A percentile compares a stretch with the other conserved stretches of the same genome.
These are phyloP conservation scores for Fusarium bulbicola DNA, from an alignment of 2,329 filamentous ascomycete genomes.

Conservation along the genomic window DNA sequence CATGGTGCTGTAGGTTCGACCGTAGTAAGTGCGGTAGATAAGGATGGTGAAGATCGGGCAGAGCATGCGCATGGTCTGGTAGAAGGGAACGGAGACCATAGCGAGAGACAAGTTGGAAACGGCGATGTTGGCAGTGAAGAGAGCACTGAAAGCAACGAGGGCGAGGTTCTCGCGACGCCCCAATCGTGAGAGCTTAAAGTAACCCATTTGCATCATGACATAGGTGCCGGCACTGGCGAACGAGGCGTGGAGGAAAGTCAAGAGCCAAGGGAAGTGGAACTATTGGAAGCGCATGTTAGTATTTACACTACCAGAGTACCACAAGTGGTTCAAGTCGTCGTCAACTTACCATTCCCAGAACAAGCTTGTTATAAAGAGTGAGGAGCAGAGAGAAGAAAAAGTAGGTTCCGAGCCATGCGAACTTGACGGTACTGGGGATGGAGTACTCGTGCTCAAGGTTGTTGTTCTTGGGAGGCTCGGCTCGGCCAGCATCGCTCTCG, in stretches of 20 bases:
- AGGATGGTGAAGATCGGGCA: slow-evolving; percentile 69
- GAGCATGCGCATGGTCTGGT: slow-evolving; percentile 70
- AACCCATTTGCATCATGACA: slow-evolving; percentile 59
- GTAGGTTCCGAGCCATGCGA: slow-evolving; percentile 61
- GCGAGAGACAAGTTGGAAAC: slow-evolving; percentile 70
- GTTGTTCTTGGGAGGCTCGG: slow-evolving; percentile 43
- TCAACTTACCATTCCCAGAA: slow-evolving; percentile 58
- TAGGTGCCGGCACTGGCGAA: slow-evolving; percentile 66
- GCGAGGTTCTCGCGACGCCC: slow-evolving; percentile 62
- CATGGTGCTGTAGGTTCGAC: slow-evolving; percentile 61
- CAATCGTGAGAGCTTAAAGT: slow-evolving; percentile 63
- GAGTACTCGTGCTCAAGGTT: slow-evolving; percentile 57
- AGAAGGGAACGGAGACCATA: slow-evolving; percentile 72
- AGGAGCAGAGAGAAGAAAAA: slow-evolving; percentile 59
- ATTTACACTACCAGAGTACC: neutral
- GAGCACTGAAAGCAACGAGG: slow-evolving; percentile 66
- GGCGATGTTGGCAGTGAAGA: slow-evolving; percentile 72
- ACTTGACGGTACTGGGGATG: slow-evolving; percentile 56
- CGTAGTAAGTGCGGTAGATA: slow-evolving; percentile 66
- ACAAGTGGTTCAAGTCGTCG: neutral
- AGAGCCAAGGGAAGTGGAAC: slow-evolving; percentile 69
- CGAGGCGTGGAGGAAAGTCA: slow-evolving; percentile 67
- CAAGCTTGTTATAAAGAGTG: slow-evolving; percentile 68
- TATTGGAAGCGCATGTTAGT: slow-evolving; percentile 44
- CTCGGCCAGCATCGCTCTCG: slow-evolving; percentile 44